Evolutionary conservation across 768 basidiomycete species (phyloP).

Genomic region (Hygrophorus russula): DNA sequence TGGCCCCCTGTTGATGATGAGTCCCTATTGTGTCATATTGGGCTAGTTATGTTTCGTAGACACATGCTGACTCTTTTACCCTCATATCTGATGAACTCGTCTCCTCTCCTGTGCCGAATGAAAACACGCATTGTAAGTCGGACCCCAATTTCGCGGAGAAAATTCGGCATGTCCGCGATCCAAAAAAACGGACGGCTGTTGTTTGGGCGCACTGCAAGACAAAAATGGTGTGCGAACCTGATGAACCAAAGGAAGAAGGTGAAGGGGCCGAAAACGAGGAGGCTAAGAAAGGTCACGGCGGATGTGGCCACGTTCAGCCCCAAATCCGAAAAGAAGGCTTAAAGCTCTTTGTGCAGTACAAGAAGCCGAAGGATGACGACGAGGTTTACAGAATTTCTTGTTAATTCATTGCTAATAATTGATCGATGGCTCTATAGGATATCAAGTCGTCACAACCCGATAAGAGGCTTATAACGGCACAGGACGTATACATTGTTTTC

Average conservation of each 20-base stretch:
- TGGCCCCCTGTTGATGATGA: constrained; percentile 43
- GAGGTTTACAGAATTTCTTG: constrained; percentile 50
- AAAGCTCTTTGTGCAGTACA: constrained; percentile 91
- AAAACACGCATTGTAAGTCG: constrained; percentile 44
- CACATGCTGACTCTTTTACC: constrained; percentile 59
- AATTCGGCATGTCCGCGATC: constrained; percentile 77
- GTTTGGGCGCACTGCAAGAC: constrained; percentile 84
- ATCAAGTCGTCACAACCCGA: constrained; percentile 73
- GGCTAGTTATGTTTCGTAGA: constrained; percentile 21
- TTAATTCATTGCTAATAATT: constrained; percentile 2
- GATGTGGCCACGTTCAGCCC: constrained; percentile 91
- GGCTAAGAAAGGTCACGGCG: constrained; percentile 87
- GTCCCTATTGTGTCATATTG: constrained; percentile 15
- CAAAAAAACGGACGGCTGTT: constrained; percentile 76
- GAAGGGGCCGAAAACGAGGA: constrained; percentile 60
- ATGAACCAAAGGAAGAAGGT: constrained; percentile 80
- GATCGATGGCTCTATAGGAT: constrained; percentile 37
- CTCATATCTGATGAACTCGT: constrained; percentile 31
- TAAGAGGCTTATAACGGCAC: constrained; percentile 71
- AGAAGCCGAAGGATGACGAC: constrained; percentile 88
- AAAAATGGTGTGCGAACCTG: constrained; percentile 81
- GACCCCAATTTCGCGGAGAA: constrained; percentile 79
- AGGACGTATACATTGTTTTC: constrained; percentile 88
- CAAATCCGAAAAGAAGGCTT: constrained; percentile 87
- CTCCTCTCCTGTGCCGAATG: constrained; percentile 9